These are phyloP conservation scores for Lobosporangium transversale DNA, from an alignment of 192 early-diverging fungal species.

Conservation along the genomic window DNA sequence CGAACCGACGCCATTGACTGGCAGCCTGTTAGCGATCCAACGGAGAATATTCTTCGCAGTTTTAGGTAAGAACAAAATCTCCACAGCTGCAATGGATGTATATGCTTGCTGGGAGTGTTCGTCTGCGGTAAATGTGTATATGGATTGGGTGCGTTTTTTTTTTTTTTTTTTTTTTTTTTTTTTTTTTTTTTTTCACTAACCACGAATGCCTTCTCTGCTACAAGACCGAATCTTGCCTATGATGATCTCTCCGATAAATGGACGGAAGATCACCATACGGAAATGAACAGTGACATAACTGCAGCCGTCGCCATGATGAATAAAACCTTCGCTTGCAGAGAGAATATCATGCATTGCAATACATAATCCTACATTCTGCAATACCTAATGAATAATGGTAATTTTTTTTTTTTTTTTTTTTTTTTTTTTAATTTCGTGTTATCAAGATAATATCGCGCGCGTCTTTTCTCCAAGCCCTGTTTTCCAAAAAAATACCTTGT, in stretches of 20 bases:
- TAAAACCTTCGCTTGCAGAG: constrained; percentile 83
- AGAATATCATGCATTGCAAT: constrained; percentile 85
- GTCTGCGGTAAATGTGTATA: too few relatives aligned
- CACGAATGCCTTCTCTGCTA: constrained; percentile 74
- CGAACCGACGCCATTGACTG: constrained; percentile 21
- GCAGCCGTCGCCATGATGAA: constrained; percentile 86
- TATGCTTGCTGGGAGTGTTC: too few relatives aligned
- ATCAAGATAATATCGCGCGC: too few relatives aligned
- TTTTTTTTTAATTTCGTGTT: too few relatives aligned
- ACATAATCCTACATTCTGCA: constrained; percentile 93
- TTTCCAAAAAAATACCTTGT: too few relatives aligned
- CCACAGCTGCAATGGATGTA: not conserved
- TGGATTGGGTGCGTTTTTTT: too few relatives aligned
- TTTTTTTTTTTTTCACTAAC: too few relatives aligned
- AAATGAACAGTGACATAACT: constrained; percentile 84
- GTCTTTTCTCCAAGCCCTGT: too few relatives aligned
- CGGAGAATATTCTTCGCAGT: constrained; percentile 12
- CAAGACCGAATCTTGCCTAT: constrained; percentile 81
- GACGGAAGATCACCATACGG: constrained; percentile 89
- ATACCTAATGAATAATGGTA: constrained; percentile 69
- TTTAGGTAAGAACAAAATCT: constrained; percentile 8
- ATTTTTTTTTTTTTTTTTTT: too few relatives aligned
- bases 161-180: too few relatives aligned
- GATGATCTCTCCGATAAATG: constrained; percentile 89
- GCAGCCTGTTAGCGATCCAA: constrained; percentile 20